A percentile compares a stretch with the other conserved stretches of the same genome.
phyloP scores from a whole-genome alignment of 1,284 basidiomycete genomes.

The Athelia psychrophila region DNA sequence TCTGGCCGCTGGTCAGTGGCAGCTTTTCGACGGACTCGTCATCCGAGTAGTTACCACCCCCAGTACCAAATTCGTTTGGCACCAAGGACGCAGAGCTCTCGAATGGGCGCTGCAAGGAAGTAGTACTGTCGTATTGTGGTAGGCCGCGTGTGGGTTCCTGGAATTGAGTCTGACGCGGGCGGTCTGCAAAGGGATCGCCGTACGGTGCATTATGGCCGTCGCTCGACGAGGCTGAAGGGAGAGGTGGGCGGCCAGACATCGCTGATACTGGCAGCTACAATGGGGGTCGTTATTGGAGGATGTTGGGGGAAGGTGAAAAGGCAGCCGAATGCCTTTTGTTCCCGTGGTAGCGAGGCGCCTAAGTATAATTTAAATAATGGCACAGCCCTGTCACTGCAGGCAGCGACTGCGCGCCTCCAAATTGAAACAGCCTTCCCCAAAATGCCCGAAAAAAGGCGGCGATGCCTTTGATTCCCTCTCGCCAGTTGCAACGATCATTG shows the following conservation, averaged over 20 bases:
- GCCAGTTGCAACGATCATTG: too few relatives aligned
- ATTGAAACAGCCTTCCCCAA: too few relatives aligned
- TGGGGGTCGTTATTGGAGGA: neutral
- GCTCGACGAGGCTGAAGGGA: slow-evolving; percentile 37
- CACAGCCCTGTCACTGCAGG: too few relatives aligned
- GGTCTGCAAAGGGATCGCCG: slow-evolving; percentile 71
- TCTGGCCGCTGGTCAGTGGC: slow-evolving; percentile 57
- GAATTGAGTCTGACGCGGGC: slow-evolving; percentile 57
- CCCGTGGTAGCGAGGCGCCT: neutral
- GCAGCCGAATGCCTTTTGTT: neutral
- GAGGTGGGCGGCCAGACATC: slow-evolving; percentile 29
- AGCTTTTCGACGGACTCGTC: slow-evolving; percentile 72
- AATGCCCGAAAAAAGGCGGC: too few relatives aligned
- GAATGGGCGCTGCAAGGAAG: slow-evolving; percentile 39
- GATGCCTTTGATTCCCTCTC: too few relatives aligned
- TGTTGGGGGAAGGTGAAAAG: neutral
- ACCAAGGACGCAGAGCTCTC: slow-evolving; percentile 52
- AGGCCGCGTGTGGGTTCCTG: slow-evolving; percentile 46
- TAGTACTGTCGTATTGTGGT: slow-evolving; percentile 42
- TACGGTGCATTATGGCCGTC: slow-evolving; percentile 30
- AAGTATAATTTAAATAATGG: neutral
- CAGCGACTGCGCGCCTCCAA: too few relatives aligned
- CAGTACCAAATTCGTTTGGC: slow-evolving; percentile 48
- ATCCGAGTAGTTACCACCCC: slow-evolving; percentile 44
- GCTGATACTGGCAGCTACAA: neutral